These are phyloP conservation scores for Pichia heedii DNA, from an alignment of 805 yeast species.

Conservation along the genomic window DNA sequence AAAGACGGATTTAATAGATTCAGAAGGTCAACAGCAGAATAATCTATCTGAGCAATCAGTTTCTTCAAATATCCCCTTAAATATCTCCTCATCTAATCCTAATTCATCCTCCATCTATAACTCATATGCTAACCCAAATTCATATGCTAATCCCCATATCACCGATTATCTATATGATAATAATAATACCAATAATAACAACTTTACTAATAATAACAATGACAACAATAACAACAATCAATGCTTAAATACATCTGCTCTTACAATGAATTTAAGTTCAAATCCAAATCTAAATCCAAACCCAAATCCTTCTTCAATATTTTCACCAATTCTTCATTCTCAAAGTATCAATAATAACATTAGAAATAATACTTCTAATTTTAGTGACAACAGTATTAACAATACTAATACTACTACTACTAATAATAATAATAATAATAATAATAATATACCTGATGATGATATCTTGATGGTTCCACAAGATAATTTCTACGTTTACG, in stretches of 20 bases:
- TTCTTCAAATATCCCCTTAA: no score
- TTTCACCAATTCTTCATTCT: background rate
- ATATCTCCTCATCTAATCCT: conserved; percentile 2
- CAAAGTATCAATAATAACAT: background rate
- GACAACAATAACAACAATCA: conserved; percentile 1
- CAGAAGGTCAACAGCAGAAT: background rate
- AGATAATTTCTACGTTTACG: conserved; percentile 21
- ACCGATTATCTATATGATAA: conserved; percentile 19
- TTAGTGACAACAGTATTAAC: background rate
- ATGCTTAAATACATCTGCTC: background rate
- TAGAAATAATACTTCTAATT: no score
- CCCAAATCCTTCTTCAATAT: background rate
- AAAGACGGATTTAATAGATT: background rate
- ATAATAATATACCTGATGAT: conserved; percentile 7
- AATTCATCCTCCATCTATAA: conserved; percentile 18
- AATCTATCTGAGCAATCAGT: no score
- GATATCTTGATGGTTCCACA: conserved; percentile 26
- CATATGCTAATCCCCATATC: conserved; percentile 18
- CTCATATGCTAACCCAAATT: conserved; percentile 23
- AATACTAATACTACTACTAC: conserved; percentile 1
- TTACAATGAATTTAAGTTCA: background rate
- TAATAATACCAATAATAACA: background rate
- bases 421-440: background rate
- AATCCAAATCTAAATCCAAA: background rate
- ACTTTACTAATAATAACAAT: background rate